phyloP scores from a whole-genome alignment of 2,329 filamentous ascomycete genomes.

The Fusarium domesticum region DNA sequence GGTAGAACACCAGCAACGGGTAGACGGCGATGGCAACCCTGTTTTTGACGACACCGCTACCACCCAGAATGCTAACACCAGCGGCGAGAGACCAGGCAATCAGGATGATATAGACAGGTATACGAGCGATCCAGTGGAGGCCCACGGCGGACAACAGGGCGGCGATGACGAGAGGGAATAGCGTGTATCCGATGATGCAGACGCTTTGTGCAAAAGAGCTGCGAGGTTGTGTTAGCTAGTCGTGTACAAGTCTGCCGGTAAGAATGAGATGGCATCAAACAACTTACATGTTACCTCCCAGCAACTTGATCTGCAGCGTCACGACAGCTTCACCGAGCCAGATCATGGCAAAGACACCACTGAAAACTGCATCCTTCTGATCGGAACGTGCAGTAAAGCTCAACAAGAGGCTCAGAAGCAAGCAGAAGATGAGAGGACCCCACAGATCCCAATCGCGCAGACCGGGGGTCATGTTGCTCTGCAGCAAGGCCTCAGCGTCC shows the following conservation, averaged over 20 bases:
- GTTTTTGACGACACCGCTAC: constrained; percentile 93
- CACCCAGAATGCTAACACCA: constrained; percentile 91
- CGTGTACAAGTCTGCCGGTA: background rate
- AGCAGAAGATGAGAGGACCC: constrained; percentile 92
- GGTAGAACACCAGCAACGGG: constrained; percentile 91
- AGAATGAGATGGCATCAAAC: background rate
- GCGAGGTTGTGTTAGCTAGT: constrained; percentile 22
- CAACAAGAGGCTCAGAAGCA: constrained; percentile 82
- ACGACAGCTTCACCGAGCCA: constrained; percentile 97
- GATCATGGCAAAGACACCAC: constrained; percentile 91
- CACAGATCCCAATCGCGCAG: constrained; percentile 97
- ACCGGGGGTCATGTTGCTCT: constrained; percentile 80
- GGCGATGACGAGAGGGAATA: constrained; percentile 94
- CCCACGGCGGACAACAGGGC: constrained; percentile 81
- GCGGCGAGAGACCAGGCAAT: constrained; percentile 92
- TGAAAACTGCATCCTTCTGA: constrained; percentile 88
- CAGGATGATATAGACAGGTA: constrained; percentile 86
- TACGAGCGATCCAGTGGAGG: constrained; percentile 74
- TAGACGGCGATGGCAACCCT: constrained; percentile 91
- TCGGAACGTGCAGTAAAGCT: constrained; percentile 75
- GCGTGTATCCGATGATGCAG: constrained; percentile 96
- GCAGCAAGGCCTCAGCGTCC: constrained; percentile 60
- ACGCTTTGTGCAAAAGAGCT: constrained; percentile 98
- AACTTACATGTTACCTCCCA: constrained; percentile 94
- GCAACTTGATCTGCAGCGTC: constrained; percentile 93